Evolutionary conservation across 1,139 yeast species (phyloP).

Genomic region (Geotrichum europaeum): DNA sequence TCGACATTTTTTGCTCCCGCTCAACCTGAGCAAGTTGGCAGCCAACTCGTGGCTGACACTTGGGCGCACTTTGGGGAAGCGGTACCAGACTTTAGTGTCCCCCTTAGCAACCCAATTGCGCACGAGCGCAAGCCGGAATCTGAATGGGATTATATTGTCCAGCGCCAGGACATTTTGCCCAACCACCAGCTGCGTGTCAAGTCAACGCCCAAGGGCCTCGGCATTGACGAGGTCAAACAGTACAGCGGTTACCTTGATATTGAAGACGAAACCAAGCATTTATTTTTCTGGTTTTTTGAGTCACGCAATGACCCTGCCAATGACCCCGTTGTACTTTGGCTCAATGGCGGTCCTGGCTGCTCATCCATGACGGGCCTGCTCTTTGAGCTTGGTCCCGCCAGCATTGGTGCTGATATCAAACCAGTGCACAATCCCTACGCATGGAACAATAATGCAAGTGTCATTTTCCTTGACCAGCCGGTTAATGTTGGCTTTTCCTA

Average conservation of each 20-base stretch:
- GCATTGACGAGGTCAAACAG: conserved; percentile 41
- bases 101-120: conserved; percentile 2
- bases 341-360: conserved; percentile 77
- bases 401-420: conserved; percentile 48
- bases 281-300: conserved; percentile 75
- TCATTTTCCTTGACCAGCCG: conserved; percentile 62
- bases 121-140: conserved; percentile 4
- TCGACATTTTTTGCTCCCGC: background rate
- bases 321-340: conserved; percentile 64
- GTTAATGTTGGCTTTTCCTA: conserved; percentile 70
- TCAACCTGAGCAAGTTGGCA: background rate
- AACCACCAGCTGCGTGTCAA: conserved; percentile 32
- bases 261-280: conserved; percentile 76
- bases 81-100: background rate
- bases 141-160: conserved; percentile 27
- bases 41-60: background rate
- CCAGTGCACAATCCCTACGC: conserved; percentile 59
- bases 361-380: conserved; percentile 59
- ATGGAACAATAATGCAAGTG: conserved; percentile 63
- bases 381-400: conserved; percentile 58
- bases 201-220: conserved; percentile 41
- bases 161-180: conserved; percentile 30
- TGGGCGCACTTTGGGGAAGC: background rate
- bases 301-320: conserved; percentile 58
- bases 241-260: conserved; percentile 67